These are phyloP conservation scores for Lupinus albus DNA, from an alignment of 306 rosid species.

Conservation along the genomic window DNA sequence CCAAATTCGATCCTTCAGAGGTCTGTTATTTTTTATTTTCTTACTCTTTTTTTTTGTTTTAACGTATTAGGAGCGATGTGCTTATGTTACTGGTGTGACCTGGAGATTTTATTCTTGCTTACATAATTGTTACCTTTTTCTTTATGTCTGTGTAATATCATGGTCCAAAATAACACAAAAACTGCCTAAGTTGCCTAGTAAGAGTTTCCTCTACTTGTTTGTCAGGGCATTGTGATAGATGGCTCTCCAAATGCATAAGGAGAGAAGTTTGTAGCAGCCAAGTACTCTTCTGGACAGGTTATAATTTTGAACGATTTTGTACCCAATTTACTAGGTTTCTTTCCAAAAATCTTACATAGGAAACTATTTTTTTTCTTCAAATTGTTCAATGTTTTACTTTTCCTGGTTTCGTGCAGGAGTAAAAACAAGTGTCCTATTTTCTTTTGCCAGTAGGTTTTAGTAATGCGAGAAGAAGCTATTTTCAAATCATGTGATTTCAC, in stretches of 20 bases:
- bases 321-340: conserved; percentile 25
- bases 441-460: conserved; percentile 54
- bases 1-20: conserved; percentile 97
- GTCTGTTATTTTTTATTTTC: conserved; percentile 48
- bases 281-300: background rate
- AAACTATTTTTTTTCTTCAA: conserved; percentile 32
- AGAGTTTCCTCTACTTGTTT: conserved; percentile 20
- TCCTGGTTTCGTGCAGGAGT: conserved; percentile 81
- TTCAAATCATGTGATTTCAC: conserved; percentile 68
- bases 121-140: conserved; percentile 1
- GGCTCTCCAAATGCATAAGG: conserved; percentile 54
- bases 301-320: background rate
- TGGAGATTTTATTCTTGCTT: conserved; percentile 23
- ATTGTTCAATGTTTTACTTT: conserved; percentile 60
- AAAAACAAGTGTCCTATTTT: conserved; percentile 66
- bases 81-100: conserved; percentile 21
- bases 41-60: background rate
- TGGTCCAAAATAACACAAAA: conserved; percentile 15
- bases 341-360: conserved; percentile 21
- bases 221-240: conserved; percentile 76
- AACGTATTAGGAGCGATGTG: conserved; percentile 15
- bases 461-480: conserved; percentile 61
- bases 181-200: conserved; percentile 1
- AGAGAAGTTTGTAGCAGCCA: conserved; percentile 63
- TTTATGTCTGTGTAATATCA: background rate